These are phyloP conservation scores for Sarocladium strictum DNA, from an alignment of 2,329 filamentous ascomycete species.

Conservation along the genomic window DNA sequence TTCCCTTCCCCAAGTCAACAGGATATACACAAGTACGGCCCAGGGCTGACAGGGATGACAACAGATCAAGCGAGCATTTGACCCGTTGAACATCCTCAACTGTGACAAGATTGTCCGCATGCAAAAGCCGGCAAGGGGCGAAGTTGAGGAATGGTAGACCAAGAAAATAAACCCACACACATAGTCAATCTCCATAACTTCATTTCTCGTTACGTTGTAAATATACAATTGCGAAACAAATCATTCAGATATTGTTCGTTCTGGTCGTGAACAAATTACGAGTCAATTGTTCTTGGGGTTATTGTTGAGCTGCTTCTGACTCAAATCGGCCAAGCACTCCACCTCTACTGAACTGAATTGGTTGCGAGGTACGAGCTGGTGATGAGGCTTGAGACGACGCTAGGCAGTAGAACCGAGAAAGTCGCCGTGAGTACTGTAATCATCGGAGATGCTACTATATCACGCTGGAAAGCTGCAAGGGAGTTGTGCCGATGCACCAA, in stretches of 20 bases:
- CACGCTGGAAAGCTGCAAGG: too few species aligned
- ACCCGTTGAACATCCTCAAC: constrained; percentile 66
- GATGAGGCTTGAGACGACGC: background rate
- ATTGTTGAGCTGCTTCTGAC: background rate
- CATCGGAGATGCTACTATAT: too few species aligned
- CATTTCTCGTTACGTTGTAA: background rate
- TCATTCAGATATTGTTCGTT: too few species aligned
- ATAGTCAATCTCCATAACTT: background rate
- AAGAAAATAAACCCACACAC: background rate
- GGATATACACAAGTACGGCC: background rate
- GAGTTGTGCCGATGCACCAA: too few species aligned
- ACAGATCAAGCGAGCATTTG: constrained; percentile 75
- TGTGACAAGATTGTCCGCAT: constrained; percentile 64
- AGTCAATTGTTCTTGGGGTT: background rate
- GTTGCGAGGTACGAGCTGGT: background rate
- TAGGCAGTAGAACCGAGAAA: constrained; percentile 2
- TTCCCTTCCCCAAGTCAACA: background rate
- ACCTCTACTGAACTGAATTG: too few species aligned
- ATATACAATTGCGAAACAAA: background rate
- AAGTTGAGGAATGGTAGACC: constrained; percentile 38
- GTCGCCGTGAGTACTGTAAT: too few species aligned
- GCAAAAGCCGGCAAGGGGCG: constrained; percentile 38
- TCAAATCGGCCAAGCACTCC: background rate
- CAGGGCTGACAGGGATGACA: background rate
- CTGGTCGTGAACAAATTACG: too few species aligned